Conservation (phyloP, 169 alveolate genomes). For the Plasmodium vivax region DNA sequence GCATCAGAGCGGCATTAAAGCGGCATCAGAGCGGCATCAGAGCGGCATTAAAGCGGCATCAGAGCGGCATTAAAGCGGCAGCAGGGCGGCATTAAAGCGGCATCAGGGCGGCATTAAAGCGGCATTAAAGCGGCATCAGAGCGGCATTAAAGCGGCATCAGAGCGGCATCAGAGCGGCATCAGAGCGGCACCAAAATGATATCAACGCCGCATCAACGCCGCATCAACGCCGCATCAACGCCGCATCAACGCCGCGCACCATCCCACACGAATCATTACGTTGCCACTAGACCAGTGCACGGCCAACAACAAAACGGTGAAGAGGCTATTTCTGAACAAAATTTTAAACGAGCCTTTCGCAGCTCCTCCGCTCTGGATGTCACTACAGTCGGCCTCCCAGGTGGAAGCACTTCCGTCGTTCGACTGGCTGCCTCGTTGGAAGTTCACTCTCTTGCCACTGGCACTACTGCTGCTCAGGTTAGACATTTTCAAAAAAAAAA, state of each 20-base stretch:
- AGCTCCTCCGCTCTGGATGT: neutral
- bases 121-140: no score
- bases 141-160: no score
- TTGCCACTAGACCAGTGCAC: neutral
- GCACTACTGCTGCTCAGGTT: neutral
- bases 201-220: no score
- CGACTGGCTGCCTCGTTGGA: neutral
- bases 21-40: no score
- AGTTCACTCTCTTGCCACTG: neutral
- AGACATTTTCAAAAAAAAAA: neutral
- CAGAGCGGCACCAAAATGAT: no score
- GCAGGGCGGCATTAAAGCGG: no score
- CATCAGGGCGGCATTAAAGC: no score
- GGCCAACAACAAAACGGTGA: neutral
- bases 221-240: no score
- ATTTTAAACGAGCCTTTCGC: neutral
- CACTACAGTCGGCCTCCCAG: neutral
- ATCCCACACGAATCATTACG: neutral
- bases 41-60: neutral
- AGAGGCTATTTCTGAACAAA: neutral
- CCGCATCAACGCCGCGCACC: no score
- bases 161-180: no score
- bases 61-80: no score
- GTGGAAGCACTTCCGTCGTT: neutral
- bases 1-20: no score